Evolutionary conservation across 805 yeast species (phyloP), one percentile per base, ranked within the genome.

Genomic region (Priceomyces castillae): DNA sequence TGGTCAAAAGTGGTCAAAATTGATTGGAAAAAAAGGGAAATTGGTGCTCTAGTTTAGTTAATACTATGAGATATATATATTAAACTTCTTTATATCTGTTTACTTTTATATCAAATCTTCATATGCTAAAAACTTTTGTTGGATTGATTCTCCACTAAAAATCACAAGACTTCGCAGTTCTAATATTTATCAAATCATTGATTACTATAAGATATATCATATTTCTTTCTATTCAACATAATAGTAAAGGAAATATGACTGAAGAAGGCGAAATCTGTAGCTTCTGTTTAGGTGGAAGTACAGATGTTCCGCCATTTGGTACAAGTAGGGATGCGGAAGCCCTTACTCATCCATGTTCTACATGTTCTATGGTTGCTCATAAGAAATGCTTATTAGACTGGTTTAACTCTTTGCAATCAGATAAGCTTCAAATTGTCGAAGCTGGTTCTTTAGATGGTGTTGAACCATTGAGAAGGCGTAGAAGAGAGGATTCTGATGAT

Each of bases 301-400:
- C 60, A 10, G 76, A 70, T 19, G 47, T 65, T 2, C 74, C 74
- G 2, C 70, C 73, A 6, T 69, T 69, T 46, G 74, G 73, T 1
- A 46, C 52, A 2, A 39, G 56, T 11, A 38, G 47, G 12, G 74
- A 69, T 44, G 73, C 73, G 3, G 53, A 54, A 40, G 72, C 64
- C 41, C 51, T 71, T 34, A 47, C 69, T 17, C 48, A 49, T 4
- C 76, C 76, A 0, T 71, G 76, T 47, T 41, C 59, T 26, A 65
- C 72, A 3, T 71, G 76, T 47, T 54, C 63, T 7, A 39, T 71
- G 19, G 57, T 53, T 5, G 54, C 68, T 16, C 76, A 71, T 53
- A 54, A 64, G 18, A 66, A 62, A 40, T 71, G 76, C 47, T 50
- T 70, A 14, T 41, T 65, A 3, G 75, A 70, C 42, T 71, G 75